These are phyloP conservation scores for Tolypocladium tropicale DNA, from an alignment of 2,329 filamentous ascomycete genomes.

Conservation along the genomic window DNA sequence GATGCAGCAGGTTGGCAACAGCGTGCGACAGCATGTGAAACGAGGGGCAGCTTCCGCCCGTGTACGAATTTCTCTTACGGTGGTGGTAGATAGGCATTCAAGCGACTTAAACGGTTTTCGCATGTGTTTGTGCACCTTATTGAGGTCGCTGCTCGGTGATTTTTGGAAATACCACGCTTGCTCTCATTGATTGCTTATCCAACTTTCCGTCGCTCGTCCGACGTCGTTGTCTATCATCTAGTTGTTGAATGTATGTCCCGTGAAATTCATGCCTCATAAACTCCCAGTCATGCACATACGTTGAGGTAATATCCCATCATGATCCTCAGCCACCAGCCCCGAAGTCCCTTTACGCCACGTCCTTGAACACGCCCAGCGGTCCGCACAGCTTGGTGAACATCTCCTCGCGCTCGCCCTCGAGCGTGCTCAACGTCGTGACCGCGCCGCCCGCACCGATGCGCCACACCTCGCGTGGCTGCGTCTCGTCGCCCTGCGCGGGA, in stretches of 20 bases:
- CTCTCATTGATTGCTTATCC: not conserved
- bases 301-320: conserved; percentile 16
- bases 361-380: conserved; percentile 39
- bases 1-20: not conserved
- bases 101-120: not conserved
- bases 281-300: conserved; percentile 20
- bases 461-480: conserved; percentile 51
- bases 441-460: conserved; percentile 83
- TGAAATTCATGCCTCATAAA: conserved; percentile 4
- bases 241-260: not conserved
- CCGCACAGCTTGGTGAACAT: conserved; percentile 69
- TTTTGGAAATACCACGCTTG: not conserved
- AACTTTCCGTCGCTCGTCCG: not conserved
- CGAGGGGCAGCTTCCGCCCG: not conserved
- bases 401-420: conserved; percentile 77
- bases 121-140: not conserved
- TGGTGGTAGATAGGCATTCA: not conserved
- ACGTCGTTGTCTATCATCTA: not conserved
- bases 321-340: conserved; percentile 1
- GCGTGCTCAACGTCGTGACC: conserved; percentile 73
- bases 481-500: conserved; percentile 15
- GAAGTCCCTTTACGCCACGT: conserved; percentile 14
- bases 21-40: not conserved
- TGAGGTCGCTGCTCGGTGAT: not conserved
- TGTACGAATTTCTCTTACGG: not conserved